Conservation (phyloP, 371 early-diverging fungal genomes). For the Fennellomyces sp. region DNA sequence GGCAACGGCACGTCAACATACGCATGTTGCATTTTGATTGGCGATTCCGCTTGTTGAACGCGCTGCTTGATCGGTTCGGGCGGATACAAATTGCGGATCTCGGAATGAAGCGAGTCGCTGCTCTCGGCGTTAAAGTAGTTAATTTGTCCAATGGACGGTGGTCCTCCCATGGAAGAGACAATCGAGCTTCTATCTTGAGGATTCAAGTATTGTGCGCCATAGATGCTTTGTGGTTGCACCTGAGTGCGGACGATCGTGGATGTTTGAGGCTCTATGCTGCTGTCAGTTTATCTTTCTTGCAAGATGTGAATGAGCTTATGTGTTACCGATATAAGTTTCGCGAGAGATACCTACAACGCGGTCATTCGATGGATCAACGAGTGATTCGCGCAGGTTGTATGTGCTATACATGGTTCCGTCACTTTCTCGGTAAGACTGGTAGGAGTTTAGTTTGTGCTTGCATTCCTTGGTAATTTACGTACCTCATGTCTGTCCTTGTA, state of each 20-base stretch:
- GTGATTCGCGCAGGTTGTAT: constrained; percentile 27
- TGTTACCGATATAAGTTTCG: constrained; percentile 31
- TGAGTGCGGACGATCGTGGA: constrained; percentile 23
- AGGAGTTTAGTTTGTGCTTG: neutral
- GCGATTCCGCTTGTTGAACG: constrained; percentile 14
- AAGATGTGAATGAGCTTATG: neutral
- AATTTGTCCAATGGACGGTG: neutral
- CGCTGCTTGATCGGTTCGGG: constrained; percentile 12
- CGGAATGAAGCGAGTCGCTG: constrained; percentile 17
- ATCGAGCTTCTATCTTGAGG: constrained; percentile 9
- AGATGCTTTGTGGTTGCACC: constrained; percentile 27
- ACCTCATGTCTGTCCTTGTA: constrained; percentile 1
- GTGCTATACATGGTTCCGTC: constrained; percentile 21
- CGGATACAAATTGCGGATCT: constrained; percentile 20
- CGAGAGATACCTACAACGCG: constrained; percentile 13
- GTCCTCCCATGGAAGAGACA: neutral
- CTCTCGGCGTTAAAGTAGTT: constrained; percentile 15
- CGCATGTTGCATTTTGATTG: constrained; percentile 23
- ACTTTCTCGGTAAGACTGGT: constrained; percentile 14
- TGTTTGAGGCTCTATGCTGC: constrained; percentile 20
- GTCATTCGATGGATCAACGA: constrained; percentile 24
- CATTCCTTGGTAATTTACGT: neutral
- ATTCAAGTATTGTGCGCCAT: constrained; percentile 13
- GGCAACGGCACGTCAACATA: constrained; percentile 16
- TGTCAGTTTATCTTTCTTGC: neutral